Evolutionary conservation across 257 asterid species (phyloP).

Genomic region (Anisodus acutangulus): DNA sequence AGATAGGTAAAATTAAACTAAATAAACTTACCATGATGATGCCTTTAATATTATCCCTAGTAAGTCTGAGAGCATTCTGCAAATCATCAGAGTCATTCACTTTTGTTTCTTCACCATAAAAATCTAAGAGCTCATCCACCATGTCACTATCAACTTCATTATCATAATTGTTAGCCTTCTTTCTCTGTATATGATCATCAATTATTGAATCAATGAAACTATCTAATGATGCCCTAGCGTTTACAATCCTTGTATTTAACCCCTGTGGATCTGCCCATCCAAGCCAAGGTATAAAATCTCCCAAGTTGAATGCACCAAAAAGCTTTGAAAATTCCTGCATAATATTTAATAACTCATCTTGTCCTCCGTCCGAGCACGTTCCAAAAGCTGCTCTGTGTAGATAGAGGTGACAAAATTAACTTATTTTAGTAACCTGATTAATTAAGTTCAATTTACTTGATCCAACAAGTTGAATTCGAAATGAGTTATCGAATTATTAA

Average conservation of each 20-base stretch:
- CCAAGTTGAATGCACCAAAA: conserved; percentile 61
- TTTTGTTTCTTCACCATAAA: conserved; percentile 52
- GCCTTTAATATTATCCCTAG: conserved; percentile 66
- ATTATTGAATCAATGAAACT: conserved; percentile 60
- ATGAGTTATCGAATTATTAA: background rate
- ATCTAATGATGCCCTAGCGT: conserved; percentile 62
- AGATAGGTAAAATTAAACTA: background rate
- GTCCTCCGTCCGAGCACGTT: conserved; percentile 57
- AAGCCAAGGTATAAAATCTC: conserved; percentile 64
- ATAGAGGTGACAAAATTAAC: background rate
- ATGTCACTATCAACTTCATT: conserved; percentile 49
- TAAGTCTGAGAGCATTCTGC: conserved; percentile 55
- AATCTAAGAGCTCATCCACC: conserved; percentile 77
- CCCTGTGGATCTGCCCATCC: conserved; percentile 70
- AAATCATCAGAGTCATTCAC: conserved; percentile 51
- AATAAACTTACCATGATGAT: conserved; percentile 62
- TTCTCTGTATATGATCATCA: conserved; percentile 60
- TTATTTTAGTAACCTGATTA: background rate
- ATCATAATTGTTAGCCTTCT: background rate
- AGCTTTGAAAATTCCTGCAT: conserved; percentile 68
- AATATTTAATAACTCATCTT: conserved; percentile 59
- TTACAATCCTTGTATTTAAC: conserved; percentile 42
- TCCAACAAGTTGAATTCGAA: background rate
- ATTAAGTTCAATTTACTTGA: background rate
- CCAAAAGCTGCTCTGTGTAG: conserved; percentile 72